Conservation (phyloP, 176 grass and related monocot species). For the Oryza glaberrima region DNA sequence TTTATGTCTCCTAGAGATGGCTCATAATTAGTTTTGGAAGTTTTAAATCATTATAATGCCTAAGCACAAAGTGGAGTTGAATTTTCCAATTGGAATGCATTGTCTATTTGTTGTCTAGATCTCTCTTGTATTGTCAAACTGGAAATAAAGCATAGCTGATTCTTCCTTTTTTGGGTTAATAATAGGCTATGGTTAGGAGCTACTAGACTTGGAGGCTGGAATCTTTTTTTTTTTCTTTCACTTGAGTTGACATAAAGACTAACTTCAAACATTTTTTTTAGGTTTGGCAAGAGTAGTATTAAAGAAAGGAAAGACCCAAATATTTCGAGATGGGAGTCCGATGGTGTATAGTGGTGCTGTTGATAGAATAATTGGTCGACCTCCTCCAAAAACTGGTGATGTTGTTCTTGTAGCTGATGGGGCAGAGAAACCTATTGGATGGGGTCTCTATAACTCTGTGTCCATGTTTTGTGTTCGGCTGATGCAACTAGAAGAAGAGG, state of each 20-base stretch:
- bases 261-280: constrained; percentile 28
- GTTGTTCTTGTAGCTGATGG: constrained; percentile 89
- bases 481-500: constrained; percentile 95
- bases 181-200: neutral
- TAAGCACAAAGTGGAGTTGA: neutral
- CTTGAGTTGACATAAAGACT: constrained; percentile 16
- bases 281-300: constrained; percentile 88
- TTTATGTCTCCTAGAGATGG: neutral
- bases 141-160: neutral
- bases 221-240: neutral
- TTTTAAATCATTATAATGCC: neutral
- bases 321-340: constrained; percentile 84
- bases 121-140: neutral
- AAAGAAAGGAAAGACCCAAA: constrained; percentile 94
- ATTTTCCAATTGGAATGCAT: neutral
- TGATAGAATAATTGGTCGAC: constrained; percentile 71
- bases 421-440: constrained; percentile 76
- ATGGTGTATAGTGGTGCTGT: constrained; percentile 97
- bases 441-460: constrained; percentile 93
- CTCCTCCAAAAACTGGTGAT: constrained; percentile 83
- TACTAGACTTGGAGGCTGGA: neutral
- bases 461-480: constrained; percentile 97
- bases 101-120: neutral
- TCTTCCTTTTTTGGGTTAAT: constrained; percentile 19
- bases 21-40: neutral